Conservation (phyloP, 352 stramenopile genomes). For the Phytopythium montanum region DNA sequence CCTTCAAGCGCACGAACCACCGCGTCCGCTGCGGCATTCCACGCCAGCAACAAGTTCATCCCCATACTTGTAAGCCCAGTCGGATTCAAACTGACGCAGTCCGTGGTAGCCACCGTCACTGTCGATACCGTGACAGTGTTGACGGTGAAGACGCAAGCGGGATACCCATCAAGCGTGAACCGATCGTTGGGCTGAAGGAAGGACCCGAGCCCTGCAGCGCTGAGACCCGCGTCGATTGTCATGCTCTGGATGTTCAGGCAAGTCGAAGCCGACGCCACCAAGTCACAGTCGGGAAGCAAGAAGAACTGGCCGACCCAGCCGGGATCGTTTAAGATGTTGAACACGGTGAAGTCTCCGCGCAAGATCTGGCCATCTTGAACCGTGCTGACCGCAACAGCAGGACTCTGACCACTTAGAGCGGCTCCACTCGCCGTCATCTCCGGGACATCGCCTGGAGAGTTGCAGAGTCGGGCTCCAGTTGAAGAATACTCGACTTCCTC, state of each 20-base stretch:
- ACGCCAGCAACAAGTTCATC: constrained; percentile 37
- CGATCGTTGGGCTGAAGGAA: constrained; percentile 39
- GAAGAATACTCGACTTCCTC: constrained; percentile 55
- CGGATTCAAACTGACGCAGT: constrained; percentile 27
- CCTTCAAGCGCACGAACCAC: constrained; percentile 53
- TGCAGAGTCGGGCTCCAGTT: constrained; percentile 76
- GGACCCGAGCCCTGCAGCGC: constrained; percentile 14
- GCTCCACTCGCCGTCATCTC: constrained; percentile 46
- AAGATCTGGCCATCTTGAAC: constrained; percentile 72
- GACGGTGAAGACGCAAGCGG: constrained; percentile 54
- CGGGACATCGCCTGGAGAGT: constrained; percentile 91
- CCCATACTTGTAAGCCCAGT: constrained; percentile 9
- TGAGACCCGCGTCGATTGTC: constrained; percentile 10
- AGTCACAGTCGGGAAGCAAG: constrained; percentile 30
- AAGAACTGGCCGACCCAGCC: constrained; percentile 42
- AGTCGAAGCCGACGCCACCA: constrained; percentile 3
- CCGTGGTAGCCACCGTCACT: constrained; percentile 31
- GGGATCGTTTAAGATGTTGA: constrained; percentile 79
- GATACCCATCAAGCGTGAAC: constrained; percentile 50
- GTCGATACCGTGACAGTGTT: constrained; percentile 18
- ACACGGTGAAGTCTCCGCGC: constrained; percentile 85
- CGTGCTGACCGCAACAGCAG: constrained; percentile 22
- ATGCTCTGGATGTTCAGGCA: constrained; percentile 33
- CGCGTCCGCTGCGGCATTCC: constrained; percentile 61
- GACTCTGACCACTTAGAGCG: constrained; percentile 28